These are phyloP conservation scores for Chionographis japonica DNA, from an alignment of 106 monocot genomes.

Conservation along the genomic window DNA sequence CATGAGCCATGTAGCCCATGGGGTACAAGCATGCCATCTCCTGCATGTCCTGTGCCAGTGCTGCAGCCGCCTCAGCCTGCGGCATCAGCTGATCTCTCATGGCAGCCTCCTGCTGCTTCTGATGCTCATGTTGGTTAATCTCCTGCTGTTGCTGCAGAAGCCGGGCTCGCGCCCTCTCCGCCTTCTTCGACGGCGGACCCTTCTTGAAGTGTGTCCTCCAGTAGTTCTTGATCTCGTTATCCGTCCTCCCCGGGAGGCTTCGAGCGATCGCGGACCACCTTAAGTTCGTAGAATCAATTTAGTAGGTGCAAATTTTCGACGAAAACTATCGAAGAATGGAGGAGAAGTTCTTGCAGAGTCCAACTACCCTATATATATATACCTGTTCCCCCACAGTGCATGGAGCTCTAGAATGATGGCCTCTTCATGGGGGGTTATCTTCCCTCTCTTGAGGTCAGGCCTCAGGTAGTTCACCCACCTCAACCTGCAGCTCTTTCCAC, in stretches of 20 bases:
- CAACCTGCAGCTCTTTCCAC: conserved; percentile 66
- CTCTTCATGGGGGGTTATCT: conserved; percentile 64
- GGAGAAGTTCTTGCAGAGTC: too few species aligned
- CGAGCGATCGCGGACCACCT: conserved; percentile 35
- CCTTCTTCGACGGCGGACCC: conserved; percentile 13
- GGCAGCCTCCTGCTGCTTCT: neutral
- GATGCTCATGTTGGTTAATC: neutral
- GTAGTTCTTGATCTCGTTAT: conserved; percentile 58
- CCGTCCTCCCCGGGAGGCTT: conserved; percentile 44
- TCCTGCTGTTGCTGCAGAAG: conserved; percentile 11
- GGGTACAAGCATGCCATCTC: conserved; percentile 20
- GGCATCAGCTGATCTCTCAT: neutral
- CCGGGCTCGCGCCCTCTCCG: conserved; percentile 8
- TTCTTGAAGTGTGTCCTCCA: conserved; percentile 42
- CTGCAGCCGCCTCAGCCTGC: conserved; percentile 2
- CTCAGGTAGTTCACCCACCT: conserved; percentile 67
- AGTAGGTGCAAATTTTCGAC: too few species aligned
- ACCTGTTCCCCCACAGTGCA: conserved; percentile 49
- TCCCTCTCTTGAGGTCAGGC: conserved; percentile 60
- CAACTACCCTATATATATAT: too few species aligned
- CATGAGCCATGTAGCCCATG: neutral
- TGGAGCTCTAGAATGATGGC: conserved; percentile 54
- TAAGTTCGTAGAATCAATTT: neutral
- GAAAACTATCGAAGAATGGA: too few species aligned
- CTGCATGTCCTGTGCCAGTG: conserved; percentile 16